A percentile compares a stretch with the other conserved stretches of the same genome.
Evolutionary conservation across 257 asterid species (phyloP).

Genomic region (Solanum corneliomulleri): DNA sequence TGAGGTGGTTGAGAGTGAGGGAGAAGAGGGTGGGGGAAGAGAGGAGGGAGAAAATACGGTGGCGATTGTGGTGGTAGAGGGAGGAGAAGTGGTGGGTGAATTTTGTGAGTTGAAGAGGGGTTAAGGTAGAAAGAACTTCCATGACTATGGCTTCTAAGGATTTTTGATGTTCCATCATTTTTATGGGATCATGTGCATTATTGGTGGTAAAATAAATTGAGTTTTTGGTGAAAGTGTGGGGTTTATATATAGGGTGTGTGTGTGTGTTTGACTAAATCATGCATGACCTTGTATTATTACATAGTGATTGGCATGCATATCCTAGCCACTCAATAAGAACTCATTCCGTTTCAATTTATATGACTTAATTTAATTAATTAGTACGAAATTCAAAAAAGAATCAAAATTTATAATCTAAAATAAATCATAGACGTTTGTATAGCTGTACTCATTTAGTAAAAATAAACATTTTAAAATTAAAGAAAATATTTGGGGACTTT

Average conservation of each 20-base stretch:
- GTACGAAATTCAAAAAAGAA: too few species aligned
- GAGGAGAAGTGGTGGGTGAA: constrained; percentile 55
- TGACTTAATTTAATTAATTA: too few species aligned
- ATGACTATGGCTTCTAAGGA: constrained; percentile 35
- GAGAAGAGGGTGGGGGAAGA: constrained; percentile 59
- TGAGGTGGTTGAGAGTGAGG: constrained; percentile 74
- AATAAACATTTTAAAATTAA: too few species aligned
- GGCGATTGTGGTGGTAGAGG: constrained; percentile 46
- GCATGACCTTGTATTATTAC: background rate
- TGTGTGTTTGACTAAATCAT: background rate
- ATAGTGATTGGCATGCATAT: background rate
- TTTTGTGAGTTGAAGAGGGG: constrained; percentile 39
- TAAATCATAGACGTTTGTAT: too few species aligned
- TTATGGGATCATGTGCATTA: background rate
- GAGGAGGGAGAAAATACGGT: constrained; percentile 57
- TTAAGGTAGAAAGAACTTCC: constrained; percentile 51
- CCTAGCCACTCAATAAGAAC: background rate
- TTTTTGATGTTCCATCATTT: background rate
- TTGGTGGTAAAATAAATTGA: background rate
- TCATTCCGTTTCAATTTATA: too few species aligned
- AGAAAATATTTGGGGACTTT: too few species aligned
- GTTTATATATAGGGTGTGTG: background rate
- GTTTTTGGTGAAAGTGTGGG: background rate
- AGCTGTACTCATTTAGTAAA: background rate
- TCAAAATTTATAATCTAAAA: too few species aligned